phyloP scores from a whole-genome alignment of 768 basidiomycete genomes.

The Leucogyrophana mollusca region DNA sequence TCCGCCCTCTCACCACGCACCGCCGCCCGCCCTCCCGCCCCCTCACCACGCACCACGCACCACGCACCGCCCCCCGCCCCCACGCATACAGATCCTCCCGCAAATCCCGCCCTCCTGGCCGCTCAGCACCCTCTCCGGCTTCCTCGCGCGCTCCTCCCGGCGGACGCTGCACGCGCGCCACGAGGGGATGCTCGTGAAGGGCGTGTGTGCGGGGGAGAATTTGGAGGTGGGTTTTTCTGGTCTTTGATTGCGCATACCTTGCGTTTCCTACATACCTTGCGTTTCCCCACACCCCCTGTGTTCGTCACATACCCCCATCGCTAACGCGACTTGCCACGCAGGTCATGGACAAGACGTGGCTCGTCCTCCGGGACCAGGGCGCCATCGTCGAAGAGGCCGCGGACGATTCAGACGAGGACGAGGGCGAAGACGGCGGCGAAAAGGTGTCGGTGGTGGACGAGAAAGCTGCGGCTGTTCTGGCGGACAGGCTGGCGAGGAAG shows the following conservation, averaged over 20 bases:
- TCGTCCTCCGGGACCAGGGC: slow-evolving; percentile 58
- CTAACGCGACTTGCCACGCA: slow-evolving; percentile 15
- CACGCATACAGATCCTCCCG: slow-evolving; percentile 60
- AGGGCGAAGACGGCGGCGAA: slow-evolving; percentile 28
- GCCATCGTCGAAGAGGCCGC: slow-evolving; percentile 64
- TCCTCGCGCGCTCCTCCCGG: slow-evolving; percentile 77
- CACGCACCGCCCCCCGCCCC: too few relatives aligned
- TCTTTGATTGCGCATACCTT: too few relatives aligned
- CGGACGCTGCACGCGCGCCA: slow-evolving; percentile 67
- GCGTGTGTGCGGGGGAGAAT: slow-evolving; percentile 77
- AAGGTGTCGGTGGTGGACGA: slow-evolving; percentile 8
- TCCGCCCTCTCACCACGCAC: too few relatives aligned
- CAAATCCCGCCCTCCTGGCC: slow-evolving; percentile 78
- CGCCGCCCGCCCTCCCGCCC: too few relatives aligned
- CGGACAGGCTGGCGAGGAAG: slow-evolving; percentile 39
- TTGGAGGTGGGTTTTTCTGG: slow-evolving; percentile 45
- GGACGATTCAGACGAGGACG: slow-evolving; percentile 40
- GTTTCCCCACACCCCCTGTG: too few relatives aligned
- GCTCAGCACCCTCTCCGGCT: slow-evolving; percentile 65
- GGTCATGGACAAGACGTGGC: slow-evolving; percentile 62
- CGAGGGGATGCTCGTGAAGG: slow-evolving; percentile 76
- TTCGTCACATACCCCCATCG: neutral
- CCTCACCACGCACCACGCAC: neutral
- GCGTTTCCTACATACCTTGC: neutral
- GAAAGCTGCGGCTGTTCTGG: slow-evolving; percentile 29